Base-by-base conservation (phyloP, 2,329 filamentous ascomycete genomes). In the Sphaerulina populicola region DNA sequence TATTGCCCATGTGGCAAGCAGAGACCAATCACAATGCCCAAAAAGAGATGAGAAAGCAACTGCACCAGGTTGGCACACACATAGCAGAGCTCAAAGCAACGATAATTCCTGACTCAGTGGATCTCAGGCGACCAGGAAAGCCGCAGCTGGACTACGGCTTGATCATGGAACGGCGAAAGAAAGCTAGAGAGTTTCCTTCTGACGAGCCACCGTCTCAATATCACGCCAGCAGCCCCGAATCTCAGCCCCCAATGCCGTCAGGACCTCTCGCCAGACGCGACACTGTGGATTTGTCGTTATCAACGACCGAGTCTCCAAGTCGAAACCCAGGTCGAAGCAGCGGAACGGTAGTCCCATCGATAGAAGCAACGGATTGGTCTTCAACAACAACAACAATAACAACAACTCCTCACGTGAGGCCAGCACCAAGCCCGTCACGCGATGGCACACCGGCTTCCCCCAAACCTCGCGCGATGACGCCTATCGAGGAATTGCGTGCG, bases 51-150 rank as follows among this genome's bases (percentile, higher is more conserved):
- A 21, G 30, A 9, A 29, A 14, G 23, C 44, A 29, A 12, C 38
- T 49, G 15, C 15, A 41, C 8, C 27, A 43, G 15, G 7, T 44
- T 29, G 14, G 8, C 30, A 21, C n/a, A 30, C 15, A 18, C 21
- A 10, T 44, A 6, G 12, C 14, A 14, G 31, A 43, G 23, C 23
- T 50, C 41, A 38, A 18, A 9, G 44, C 23, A 14, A 31, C 41
- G 18, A 50, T 43, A 37, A 21, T 44, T 14, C 39, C 39, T 29
- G 39, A 33, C 31, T 21, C 14, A 21, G 5, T 1, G 23, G 47
- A 50, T 21, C 29, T 29, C 6, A 50, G 40, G 29, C 47, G 47
- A 10, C 39, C 35, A 11, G 33, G 47, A 6, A 50, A 35, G 21
- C 41, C 41, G 12, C 36, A 18, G 10, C 14, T 50, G 21, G 47